Base-by-base conservation (phyloP, 768 basidiomycete genomes). In the Lanmaoa pseudosensibilis region DNA sequence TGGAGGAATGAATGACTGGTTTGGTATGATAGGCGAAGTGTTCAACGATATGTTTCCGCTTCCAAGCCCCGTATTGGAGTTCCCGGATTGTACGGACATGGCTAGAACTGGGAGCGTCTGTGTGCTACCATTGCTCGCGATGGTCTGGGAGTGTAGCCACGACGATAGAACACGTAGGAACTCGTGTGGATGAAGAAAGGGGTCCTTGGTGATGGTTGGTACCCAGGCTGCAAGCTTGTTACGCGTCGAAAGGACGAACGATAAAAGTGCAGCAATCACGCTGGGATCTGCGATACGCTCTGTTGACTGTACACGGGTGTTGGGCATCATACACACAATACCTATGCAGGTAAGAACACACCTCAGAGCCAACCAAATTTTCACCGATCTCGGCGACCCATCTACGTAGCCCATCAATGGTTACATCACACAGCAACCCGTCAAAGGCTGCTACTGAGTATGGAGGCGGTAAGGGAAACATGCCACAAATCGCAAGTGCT, bases 401-500 rank as follows among this genome's bases (percentile, higher is more conserved):
- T 49, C 72, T 75, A 46, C 80, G 77, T 34, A 94, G 81, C 6
- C 85, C 90, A 27, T 86, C 83, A 27, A 90, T 81, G 0, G 91
- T 91, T 15, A 78, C 72, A 69, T 94, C 90, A 66, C 91, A 93
- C 23, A 94, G 73, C 15, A 94, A 76, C 1, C 91, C 91, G 69
- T 93, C 84, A 41, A 80, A 65, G 21, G 50, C 54, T 41, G 46
- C 45, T 47, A 46, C 55, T 15, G 54, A 44, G 32, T 56, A 52
- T 33, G 52, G 63, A 44, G 57, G 48, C 7, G 62, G 48, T 27
- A 76, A 46, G 25, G 73, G 76, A 52, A 81, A 89, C 72, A 88
- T 74, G 56, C 89, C 90, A 67, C 88, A 93, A 49, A 92, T 77
- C 48, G 79, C 74, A 33, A 94, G 79, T 30, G 82, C 83, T 11